Evolutionary conservation across 2,329 filamentous ascomycete species (phyloP).

Genomic region (Xylaria sp.): DNA sequence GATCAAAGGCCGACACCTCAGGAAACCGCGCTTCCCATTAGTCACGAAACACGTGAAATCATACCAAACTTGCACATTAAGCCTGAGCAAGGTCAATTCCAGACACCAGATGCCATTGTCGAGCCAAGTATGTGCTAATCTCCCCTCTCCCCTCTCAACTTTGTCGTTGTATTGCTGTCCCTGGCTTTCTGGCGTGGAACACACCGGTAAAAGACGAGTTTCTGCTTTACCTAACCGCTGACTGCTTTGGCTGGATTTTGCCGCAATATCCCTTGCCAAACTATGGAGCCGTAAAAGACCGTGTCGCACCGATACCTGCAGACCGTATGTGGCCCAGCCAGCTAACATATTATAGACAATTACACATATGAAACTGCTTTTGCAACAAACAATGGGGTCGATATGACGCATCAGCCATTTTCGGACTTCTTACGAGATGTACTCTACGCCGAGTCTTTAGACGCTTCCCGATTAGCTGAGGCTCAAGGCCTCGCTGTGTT

Average conservation of each 20-base stretch:
- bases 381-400: conserved; percentile 28
- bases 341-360: conserved; percentile 25
- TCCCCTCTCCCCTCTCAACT: conserved; percentile 2
- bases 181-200: background rate
- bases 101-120: conserved; percentile 43
- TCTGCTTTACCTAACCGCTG: background rate
- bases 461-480: conserved; percentile 45
- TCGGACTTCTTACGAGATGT: conserved; percentile 58
- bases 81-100: conserved; percentile 44
- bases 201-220: background rate
- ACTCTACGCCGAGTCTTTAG: conserved; percentile 53
- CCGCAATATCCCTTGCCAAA: background rate
- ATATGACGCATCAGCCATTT: conserved; percentile 50
- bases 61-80: conserved; percentile 37
- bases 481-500: conserved; percentile 52
- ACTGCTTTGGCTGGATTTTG: background rate
- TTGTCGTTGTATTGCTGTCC: background rate
- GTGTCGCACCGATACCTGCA: background rate
- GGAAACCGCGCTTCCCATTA: conserved; percentile 26
- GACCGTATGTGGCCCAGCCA: background rate
- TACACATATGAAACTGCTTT: conserved; percentile 26
- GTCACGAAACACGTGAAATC: conserved; percentile 37
- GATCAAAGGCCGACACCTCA: conserved; percentile 26
- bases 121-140: conserved; percentile 36
- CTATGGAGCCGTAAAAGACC: background rate